Base-by-base conservation (phyloP, 768 basidiomycete species). In the Agrocybe pediades region DNA sequence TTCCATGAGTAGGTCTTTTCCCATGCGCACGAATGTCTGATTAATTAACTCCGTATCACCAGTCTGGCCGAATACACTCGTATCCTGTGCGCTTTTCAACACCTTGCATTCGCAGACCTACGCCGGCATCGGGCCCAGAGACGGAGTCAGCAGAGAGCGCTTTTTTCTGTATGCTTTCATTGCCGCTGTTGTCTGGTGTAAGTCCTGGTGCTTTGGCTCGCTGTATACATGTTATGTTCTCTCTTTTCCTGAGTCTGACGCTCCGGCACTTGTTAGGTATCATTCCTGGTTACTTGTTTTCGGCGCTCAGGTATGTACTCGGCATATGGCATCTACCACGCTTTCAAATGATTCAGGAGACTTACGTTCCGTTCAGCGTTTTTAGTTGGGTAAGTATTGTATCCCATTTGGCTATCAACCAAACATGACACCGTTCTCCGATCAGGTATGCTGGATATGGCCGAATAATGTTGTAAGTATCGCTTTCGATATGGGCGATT, bases 11-110 rank as follows among this genome's bases (percentile, higher is more conserved):
- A 57, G 41, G 74, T 52, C 9, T 29, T 21, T 23, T 21, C 25
- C 8, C 19, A 51, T 50, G n/a, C 16, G 20, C 0, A 11, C 9
- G 15, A 36, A 39, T n/a, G n/a, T 29, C n/a, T 24, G 46, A 6
- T 39, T 15, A 48, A 19, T 56, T 48, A 51, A 54, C 25, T 23
- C 25, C 24, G 45, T 33, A 26, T 47, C 41, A 16, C 42, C 36
- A 84, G 86, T 90, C 41, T 90, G 88, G 88, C 88, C 88, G 1
- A 78, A 80, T 52, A 84, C 84, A 36, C 74, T 90, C 4, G 88
- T 90, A 11, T 74, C 79, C 0, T 88, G 87, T 60, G 84, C 86
- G 2, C 67, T 90, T 2, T 88, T 87, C 67, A 90, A 90, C 58
- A 90, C 88, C 0, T 75, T 90, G 7, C 88, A 90, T 65, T 81